These are phyloP conservation scores for Uronychia binucleata DNA, from an alignment of 73 alveolate genomes.

Conservation along the genomic window DNA sequence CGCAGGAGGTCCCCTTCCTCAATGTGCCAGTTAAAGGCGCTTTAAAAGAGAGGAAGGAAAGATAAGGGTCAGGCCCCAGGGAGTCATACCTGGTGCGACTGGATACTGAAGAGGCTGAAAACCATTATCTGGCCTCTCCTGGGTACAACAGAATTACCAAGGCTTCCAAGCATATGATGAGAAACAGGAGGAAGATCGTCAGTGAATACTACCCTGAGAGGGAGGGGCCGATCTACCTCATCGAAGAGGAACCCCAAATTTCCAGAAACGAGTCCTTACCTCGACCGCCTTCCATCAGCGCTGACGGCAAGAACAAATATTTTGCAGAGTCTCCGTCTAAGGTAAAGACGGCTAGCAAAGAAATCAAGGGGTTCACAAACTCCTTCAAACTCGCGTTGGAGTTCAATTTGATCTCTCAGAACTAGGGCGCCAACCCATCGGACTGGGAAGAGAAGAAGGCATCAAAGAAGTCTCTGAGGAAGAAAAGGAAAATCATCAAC, in stretches of 20 bases:
- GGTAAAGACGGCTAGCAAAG: background rate
- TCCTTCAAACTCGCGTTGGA: background rate
- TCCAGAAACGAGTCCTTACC: background rate
- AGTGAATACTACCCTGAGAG: background rate
- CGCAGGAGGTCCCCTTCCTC: too few species aligned
- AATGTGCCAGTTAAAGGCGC: too few species aligned
- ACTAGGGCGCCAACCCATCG: background rate
- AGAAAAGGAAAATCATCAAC: background rate
- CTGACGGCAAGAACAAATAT: background rate
- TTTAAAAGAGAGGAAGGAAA: background rate
- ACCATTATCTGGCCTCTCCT: background rate
- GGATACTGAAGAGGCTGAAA: background rate
- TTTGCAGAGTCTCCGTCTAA: background rate
- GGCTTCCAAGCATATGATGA: background rate
- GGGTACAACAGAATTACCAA: background rate
- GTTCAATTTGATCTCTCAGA: background rate
- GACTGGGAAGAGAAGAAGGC: constrained; percentile 1
- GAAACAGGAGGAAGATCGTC: background rate
- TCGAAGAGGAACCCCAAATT: background rate
- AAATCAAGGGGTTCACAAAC: background rate
- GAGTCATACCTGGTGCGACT: background rate
- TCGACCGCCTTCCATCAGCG: background rate
- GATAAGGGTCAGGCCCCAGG: background rate
- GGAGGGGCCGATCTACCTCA: background rate
- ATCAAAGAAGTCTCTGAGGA: background rate